Evolutionary conservation across 192 early-diverging fungal genomes (phyloP).

Genomic region (Paraglomus occultum): DNA sequence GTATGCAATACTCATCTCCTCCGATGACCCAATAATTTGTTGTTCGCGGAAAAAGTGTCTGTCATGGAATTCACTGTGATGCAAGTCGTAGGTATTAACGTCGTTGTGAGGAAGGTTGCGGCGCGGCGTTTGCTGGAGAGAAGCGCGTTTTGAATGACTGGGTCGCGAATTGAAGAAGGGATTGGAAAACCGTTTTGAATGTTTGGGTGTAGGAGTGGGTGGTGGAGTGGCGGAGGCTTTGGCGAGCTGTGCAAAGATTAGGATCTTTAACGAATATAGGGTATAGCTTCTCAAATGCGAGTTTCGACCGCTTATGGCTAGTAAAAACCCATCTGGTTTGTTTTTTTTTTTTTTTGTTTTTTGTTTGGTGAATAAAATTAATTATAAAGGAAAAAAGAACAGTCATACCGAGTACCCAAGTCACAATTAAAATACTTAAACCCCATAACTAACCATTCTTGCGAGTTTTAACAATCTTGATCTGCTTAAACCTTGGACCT

Average conservation of each 20-base stretch:
- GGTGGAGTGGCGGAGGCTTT: not conserved
- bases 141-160: no score
- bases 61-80: not conserved
- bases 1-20: no score
- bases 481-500: conserved; percentile 11
- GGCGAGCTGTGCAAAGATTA: not conserved
- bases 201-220: not conserved
- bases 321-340: conserved; percentile 6
- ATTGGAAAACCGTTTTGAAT: no score
- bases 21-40: not conserved
- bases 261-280: not conserved
- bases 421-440: no score
- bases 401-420: no score
- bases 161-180: no score
- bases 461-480: not conserved
- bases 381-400: no score
- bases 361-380: no score
- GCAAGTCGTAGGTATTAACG: no score
- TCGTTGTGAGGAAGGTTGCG: no score
- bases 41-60: not conserved
- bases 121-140: no score
- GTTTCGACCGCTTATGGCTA: conserved; percentile 15
- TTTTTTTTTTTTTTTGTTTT: no score
- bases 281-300: conserved; percentile 21
- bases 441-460: not conserved